phyloP scores from a whole-genome alignment of 352 stramenopile species.

The Phytophthora nicotianae region DNA sequence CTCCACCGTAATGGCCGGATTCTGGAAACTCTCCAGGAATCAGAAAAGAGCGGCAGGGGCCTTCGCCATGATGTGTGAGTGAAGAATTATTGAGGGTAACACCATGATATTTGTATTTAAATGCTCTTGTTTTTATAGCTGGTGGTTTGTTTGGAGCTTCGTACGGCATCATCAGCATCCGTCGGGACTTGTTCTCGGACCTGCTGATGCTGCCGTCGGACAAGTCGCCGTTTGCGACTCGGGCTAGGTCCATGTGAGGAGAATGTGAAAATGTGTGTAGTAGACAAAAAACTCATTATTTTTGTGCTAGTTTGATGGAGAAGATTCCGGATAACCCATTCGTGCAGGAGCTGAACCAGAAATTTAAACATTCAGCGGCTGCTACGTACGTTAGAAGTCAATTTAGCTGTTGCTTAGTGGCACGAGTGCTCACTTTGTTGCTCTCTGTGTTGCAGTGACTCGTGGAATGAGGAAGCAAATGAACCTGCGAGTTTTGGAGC shows the following conservation, averaged over 20 bases:
- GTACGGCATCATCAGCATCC: slow-evolving; percentile 75
- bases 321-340: slow-evolving; percentile 57
- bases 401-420: not conserved
- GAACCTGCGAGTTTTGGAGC: slow-evolving; percentile 9
- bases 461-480: slow-evolving; percentile 46
- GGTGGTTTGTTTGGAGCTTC: slow-evolving; percentile 62
- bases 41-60: slow-evolving; percentile 40
- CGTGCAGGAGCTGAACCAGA: slow-evolving; percentile 58
- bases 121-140: slow-evolving; percentile 33
- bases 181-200: slow-evolving; percentile 68
- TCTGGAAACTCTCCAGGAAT: slow-evolving; percentile 55
- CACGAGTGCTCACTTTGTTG: not conserved
- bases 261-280: not conserved
- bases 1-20: slow-evolving; percentile 33
- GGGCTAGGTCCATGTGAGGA: slow-evolving; percentile 54
- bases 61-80: slow-evolving; percentile 51
- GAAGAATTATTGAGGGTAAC: not conserved
- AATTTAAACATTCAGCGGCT: slow-evolving; percentile 46
- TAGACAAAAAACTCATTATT: not conserved
- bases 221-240: slow-evolving; percentile 65
- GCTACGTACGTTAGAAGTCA: slow-evolving; percentile 44
- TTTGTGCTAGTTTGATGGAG: slow-evolving; percentile 40
- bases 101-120: not conserved
- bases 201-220: slow-evolving; percentile 69
- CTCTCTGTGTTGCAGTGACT: slow-evolving; percentile 40